These are phyloP conservation scores for Paxillus involutus DNA, from an alignment of 768 basidiomycete species.

Conservation along the genomic window DNA sequence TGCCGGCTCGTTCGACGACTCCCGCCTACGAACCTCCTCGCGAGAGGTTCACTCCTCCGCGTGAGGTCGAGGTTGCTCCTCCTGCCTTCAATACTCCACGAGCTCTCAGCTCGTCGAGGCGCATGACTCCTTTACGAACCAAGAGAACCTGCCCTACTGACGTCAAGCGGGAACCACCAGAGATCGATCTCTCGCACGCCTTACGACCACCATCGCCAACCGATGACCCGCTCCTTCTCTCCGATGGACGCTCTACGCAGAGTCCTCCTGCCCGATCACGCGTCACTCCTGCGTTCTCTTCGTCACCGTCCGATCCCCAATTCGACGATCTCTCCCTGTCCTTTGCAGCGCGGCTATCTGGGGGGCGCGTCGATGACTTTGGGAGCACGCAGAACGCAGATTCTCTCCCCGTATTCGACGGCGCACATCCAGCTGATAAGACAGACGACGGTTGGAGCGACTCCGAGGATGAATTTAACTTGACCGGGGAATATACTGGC, in stretches of 20 bases:
- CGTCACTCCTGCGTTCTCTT: constrained; percentile 37
- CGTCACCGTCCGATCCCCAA: constrained; percentile 26
- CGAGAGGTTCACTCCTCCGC: constrained; percentile 72
- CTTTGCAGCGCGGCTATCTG: constrained; percentile 24
- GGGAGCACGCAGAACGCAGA: constrained; percentile 1
- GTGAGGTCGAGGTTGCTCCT: constrained; percentile 53
- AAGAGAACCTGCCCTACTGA: constrained; percentile 15
- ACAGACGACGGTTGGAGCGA: constrained; percentile 24
- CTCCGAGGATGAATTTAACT: constrained; percentile 31
- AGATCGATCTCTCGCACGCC: constrained; percentile 55
- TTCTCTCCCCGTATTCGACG: constrained; percentile 19
- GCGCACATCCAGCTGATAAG: constrained; percentile 2
- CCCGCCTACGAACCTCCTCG: constrained; percentile 65
- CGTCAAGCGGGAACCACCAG: constrained; percentile 67
- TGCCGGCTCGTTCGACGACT: constrained; percentile 49
- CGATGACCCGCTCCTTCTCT: constrained; percentile 72
- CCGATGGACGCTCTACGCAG: constrained; percentile 37
- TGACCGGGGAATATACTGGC: constrained; percentile 67
- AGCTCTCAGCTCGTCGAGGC: constrained; percentile 40
- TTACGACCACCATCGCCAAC: constrained; percentile 72
- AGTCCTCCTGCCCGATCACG: constrained; percentile 29
- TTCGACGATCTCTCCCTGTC: constrained; percentile 3
- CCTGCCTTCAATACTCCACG: constrained; percentile 19
- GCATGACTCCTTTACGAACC: constrained; percentile 27
- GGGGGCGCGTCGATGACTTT: background rate